Evolutionary conservation across 176 grass and related monocot species (phyloP), one percentile per base, ranked within the genome.

Genomic region (Rhipidocladum racemiflorum): DNA sequence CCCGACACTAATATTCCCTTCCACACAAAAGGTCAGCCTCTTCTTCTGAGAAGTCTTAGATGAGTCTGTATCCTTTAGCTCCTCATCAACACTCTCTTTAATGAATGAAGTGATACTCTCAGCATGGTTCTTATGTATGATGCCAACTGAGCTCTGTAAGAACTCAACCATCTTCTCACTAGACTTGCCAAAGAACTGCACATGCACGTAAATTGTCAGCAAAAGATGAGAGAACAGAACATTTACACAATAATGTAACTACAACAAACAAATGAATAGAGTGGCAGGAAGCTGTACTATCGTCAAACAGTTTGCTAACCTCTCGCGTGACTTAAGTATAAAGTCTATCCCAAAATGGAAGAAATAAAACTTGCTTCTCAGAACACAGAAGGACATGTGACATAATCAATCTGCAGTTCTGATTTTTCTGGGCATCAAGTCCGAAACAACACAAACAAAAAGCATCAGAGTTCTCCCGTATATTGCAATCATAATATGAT

Each of bases 1-100:
- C 39, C 97, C 97, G 60, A 99, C 97, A 70, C 97, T 99, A 21
- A 96, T 96, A 82, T 99, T 99, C 62, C 97, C 97, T 88, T 99
- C 97, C 29, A 99, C 97, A 62, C 93, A 99, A 82, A 99, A 99
- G 56, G 97, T 99, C 51, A 99, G 85, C 63, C 93, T 89, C 61
- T 94, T 91, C 69, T 91, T 93, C 69, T 70, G 77, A 68, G 75
- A 45, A 45, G 77, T 21, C 73, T 87, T 90, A 77, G 90, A 84
- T 14, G 78, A 55, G 38, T 81, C 53, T 23, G 84, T 67, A 69
- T 91, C 86, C 81, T 94, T 85, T 50, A 90, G 60, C 34, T 95
- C 97, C 42, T 95, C 85, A 77, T 93, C 91, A 42, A 99, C 91
- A 66, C 89, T 91, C 81, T 93, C 91, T 87, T 95, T 96, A 43